Base-by-base conservation (phyloP, 371 early-diverging fungal genomes). In the Choanephora cucurbitarum region DNA sequence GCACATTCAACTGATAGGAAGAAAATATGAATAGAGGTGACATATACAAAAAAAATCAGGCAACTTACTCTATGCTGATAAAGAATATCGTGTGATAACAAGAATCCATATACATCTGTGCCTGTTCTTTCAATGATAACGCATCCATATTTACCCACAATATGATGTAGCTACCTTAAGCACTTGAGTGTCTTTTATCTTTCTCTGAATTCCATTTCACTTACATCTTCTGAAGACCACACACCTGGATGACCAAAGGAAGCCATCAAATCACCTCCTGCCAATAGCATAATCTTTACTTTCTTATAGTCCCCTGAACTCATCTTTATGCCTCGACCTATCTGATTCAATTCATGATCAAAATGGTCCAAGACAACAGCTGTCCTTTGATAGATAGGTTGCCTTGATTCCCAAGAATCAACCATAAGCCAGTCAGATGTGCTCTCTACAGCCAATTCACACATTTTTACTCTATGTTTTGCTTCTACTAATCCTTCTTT, bases 201-300 rank as follows among this genome's bases (percentile, higher is more conserved):
- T 28, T 28, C 7, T 28, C 7, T 28, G 3, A 5, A 5, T 28
- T 28, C 28, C 7, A 5, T 28, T 28, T 28, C 28, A 73, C 88
- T 77, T 87, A 94, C 94, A 82, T 97, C 98, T 22, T 84, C 80
- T 2, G 87, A 81, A 4, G 87, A 77, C 99, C 99, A 98, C 17
- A 97, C 86, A 50, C 90, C 87, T 6, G 94, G 95, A 37, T 86
- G 83, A 5, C 91, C 93, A 78, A 98, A 96, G 4, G 94, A 93
- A 60, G 97, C 90, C 24, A 98, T 96, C 46, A 98, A 72, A 66
- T 98, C 99, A 44, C 96, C 97, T 37, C 99, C 99, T 28, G 99
- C 97, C 51, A 98, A 77, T 21, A 98, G 77, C 86, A 97, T 87
- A 33, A 97, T 88, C 53, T 85, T 82, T 49, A 95, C 87, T 34